phyloP scores from a whole-genome alignment of 73 alveolate species.

The Diophrys sp. region DNA sequence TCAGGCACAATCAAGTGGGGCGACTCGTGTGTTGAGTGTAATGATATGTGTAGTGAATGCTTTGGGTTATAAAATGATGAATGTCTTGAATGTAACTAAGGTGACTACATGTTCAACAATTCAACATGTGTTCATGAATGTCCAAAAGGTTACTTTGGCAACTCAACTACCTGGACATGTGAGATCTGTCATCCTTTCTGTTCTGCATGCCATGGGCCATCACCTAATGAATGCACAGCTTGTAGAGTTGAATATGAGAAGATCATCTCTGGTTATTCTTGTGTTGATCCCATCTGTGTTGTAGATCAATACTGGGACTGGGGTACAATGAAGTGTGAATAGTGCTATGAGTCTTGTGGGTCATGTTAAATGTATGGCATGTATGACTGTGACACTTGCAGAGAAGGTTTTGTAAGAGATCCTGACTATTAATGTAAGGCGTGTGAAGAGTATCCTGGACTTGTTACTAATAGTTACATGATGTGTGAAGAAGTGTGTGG shows the following conservation, averaged over 20 bases:
- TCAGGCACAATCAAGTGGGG: background rate
- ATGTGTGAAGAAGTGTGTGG: background rate
- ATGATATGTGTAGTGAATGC: background rate
- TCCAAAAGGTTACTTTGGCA: constrained; percentile 9
- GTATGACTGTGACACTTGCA: background rate
- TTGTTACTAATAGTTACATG: background rate
- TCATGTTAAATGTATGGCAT: background rate
- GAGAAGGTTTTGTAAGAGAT: background rate
- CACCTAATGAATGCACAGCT: background rate
- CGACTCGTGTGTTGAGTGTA: background rate
- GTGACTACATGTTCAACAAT: background rate
- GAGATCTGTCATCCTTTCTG: constrained; percentile 6
- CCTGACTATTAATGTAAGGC: background rate
- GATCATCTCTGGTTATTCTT: background rate
- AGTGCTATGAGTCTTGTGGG: background rate
- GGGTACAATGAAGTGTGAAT: background rate
- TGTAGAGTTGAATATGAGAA: background rate
- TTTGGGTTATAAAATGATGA: background rate
- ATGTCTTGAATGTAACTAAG: background rate
- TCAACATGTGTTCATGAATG: constrained; percentile 10
- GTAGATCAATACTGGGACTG: background rate
- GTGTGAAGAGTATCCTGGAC: background rate
- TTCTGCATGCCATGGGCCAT: constrained; percentile 2
- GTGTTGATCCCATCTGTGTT: background rate
- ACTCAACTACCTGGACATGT: background rate